Percentiles rank a stretch among this genome's conserved stretches.
Conservation (phyloP, 352 stramenopile genomes). For the Phytophthora cactorum region DNA sequence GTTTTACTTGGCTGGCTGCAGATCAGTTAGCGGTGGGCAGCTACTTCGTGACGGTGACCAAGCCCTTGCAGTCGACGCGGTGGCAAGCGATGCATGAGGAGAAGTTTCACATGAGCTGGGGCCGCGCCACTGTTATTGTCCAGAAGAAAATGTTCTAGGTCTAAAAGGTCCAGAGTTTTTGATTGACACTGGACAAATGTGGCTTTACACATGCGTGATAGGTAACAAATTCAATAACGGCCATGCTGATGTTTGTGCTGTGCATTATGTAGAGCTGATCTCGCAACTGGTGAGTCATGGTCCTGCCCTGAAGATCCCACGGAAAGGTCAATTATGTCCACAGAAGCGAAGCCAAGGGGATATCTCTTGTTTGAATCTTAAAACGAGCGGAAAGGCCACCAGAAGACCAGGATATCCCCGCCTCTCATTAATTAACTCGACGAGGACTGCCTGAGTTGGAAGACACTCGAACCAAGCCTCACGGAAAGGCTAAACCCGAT, state of each 20-base stretch:
- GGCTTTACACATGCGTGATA: background rate
- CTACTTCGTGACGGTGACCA: conserved; percentile 72
- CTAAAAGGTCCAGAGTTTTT: background rate
- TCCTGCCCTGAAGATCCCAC: background rate
- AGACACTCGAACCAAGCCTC: background rate
- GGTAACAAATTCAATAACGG: conserved; percentile 1
- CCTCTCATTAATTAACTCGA: conserved; percentile 7
- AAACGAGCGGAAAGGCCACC: background rate
- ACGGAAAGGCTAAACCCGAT: background rate
- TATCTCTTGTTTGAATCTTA: conserved; percentile 7
- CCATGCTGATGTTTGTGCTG: too few species aligned
- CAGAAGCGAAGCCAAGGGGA: background rate
- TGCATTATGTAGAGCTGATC: background rate
- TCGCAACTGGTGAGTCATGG: too few species aligned
- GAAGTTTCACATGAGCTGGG: conserved; percentile 76
- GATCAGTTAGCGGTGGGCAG: conserved; percentile 51
- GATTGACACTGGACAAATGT: background rate
- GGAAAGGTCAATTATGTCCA: background rate
- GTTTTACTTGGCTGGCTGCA: conserved; percentile 8
- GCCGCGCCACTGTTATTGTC: conserved; percentile 61
- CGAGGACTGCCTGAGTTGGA: background rate
- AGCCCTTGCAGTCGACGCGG: conserved; percentile 55
- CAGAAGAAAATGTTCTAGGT: conserved; percentile 65
- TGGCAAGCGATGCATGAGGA: conserved; percentile 70
- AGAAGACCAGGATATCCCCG: background rate